Base-by-base conservation (phyloP, 2,329 filamentous ascomycete genomes). In the Hypoxylon sp. region DNA sequence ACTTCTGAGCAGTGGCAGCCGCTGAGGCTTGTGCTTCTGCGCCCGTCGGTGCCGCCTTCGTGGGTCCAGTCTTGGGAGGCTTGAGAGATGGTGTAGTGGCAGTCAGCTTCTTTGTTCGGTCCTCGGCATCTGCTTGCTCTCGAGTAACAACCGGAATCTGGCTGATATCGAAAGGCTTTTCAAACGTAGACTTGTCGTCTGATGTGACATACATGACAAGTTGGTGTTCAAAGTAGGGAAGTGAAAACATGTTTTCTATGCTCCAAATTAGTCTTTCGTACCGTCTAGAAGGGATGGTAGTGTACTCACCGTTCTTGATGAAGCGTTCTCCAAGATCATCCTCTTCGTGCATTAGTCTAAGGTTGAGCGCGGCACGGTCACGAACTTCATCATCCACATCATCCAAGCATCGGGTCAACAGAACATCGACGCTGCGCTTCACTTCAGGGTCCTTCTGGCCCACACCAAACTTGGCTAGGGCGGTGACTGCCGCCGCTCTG, bases 371-470 rank as follows among this genome's bases (percentile, higher is more conserved):
- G 69, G 96, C 96, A 79, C 96, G 94, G 79, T 99, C 96, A 74
- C 96, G 90, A 64, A 99, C 96, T 83, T 99, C 96, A 77, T 99
- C 96, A 81, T 99, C 96, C 3, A 94, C 94, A 79, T 99, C 96
- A 80, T 99, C 96, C 75, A 99, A 83, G 80, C 96, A 99, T 78
- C 96, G 89, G 26, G 92, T 97, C 37, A 99, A 90, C 51, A 99
- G 87, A 54, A 99, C 96, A 71, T 92, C 89, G 58, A 99, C 95
- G 79, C 94, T 98, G 75, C 93, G 91, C 89, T 98, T 98, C 76
- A 99, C 94, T 80, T 99, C 96, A 0, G 93, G 91, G 77, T 98
- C 96, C 82, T 97, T 94, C 81, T 98, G 96, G 35, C 93, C 94
- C 65, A 98, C 95, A 75, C 96, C 96, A 78, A 99, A 99, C 81